Conservation (phyloP, 208 protist genomes). For the Wallacemonas sp. region DNA sequence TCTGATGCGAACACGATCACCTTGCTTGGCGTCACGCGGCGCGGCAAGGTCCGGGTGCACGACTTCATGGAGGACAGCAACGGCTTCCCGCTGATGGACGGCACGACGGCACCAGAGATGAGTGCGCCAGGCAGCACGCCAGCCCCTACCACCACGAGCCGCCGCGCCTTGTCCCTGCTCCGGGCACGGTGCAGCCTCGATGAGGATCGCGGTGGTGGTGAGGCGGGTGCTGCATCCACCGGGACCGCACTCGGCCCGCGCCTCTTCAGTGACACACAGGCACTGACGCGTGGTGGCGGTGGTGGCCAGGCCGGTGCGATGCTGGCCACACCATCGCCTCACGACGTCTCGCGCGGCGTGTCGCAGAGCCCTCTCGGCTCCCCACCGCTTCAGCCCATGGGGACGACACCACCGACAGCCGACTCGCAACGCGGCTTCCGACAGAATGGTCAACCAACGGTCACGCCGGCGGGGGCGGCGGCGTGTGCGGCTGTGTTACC, state of each 20-base stretch:
- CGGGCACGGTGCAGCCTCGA: constrained; percentile 6
- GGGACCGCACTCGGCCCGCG: no score
- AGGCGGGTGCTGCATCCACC: no score
- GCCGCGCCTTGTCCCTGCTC: background rate
- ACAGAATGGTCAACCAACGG: no score
- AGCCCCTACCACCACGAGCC: no score
- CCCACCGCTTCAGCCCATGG: background rate
- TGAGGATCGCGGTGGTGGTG: background rate
- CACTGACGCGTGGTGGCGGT: no score
- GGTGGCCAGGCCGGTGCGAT: no score
- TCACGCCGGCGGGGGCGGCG: background rate
- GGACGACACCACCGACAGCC: background rate
- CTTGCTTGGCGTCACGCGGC: constrained; percentile 7
- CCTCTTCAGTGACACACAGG: no score
- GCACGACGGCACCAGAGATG: background rate
- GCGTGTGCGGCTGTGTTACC: background rate
- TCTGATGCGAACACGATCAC: background rate
- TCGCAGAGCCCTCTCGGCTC: background rate
- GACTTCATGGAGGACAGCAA: constrained; percentile 13
- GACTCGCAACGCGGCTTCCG: background rate
- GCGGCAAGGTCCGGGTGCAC: background rate
- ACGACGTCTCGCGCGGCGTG: background rate
- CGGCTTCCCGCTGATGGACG: constrained; percentile 1
- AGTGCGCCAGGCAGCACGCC: no score
- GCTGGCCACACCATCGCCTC: no score